Base-by-base conservation (phyloP, 176 grass and related monocot genomes). In the Avena atlantica region DNA sequence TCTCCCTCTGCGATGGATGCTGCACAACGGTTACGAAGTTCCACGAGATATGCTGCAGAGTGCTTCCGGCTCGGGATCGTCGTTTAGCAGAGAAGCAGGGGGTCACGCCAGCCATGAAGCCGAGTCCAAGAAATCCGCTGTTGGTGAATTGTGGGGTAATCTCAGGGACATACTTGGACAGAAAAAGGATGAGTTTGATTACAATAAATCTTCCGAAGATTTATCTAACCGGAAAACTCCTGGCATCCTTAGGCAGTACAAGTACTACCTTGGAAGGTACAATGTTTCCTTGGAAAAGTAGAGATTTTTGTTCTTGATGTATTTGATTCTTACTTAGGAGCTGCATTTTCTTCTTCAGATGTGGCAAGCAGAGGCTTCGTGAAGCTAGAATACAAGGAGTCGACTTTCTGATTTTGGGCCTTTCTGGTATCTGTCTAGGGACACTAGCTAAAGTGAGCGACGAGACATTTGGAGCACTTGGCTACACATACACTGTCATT, bases 381-480 rank as follows among this genome's bases (percentile, higher is more conserved):
- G 95, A 97, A 87, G 90, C 95, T 82, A 91, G 95, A 79, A 91
- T 97, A 81, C 95, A 89, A 88, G 95, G 92, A 31, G 95, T 97
- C 16, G 95, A 97, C 84, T 97, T 85, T 88, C 68, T 94, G 53
- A 94, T 97, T 67, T 48, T 97, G 11, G 89, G 95, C 20, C 88
- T 97, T 59, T 92, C 95, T 58, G 92, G 92, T 59, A 91, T 97
- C 27, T 97, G 95, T 77, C 61, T 97, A 16, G 95, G 95, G 31
- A 97, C 95, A 68, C 78, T 97, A 48, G 95, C 95, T 36, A 97
- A 97, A 92, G 90, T 97, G 78, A 97, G 95, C 36, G 95, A 97
- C 49, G 90, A 97, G 69, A 88, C 92, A 25, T 97, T 97, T 78
- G 95, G 92, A 42, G 88, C 92, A 67, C 92, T 94, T 47, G 95